Base-by-base conservation (phyloP, 1,284 basidiomycete genomes). In the Ceratobasidium sp. region DNA sequence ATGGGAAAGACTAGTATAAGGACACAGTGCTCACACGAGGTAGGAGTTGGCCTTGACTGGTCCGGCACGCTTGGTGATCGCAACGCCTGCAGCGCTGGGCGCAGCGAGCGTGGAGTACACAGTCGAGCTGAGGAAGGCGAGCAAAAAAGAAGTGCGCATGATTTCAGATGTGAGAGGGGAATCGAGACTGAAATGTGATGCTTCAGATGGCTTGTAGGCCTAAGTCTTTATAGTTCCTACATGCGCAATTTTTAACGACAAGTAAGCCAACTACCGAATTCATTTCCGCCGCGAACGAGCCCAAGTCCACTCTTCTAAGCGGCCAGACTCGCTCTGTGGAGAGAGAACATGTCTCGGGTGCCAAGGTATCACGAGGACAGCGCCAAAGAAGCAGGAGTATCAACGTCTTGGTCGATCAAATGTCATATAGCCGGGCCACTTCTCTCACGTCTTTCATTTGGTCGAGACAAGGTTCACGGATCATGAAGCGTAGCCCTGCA, bases 11-110 rank as follows among this genome's bases (percentile, higher is more conserved):
- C 28, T 6, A 58, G 20, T 15, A 28, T 42, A 1, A 53, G 4
- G 20, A 61, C 20, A 28, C 20, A 33, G 49, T 18, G 18, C 71
- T 23, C 26, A 73, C 71, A 73, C 46, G 53, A 79, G 77, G 66
- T 79, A 79, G 1, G 71, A 68, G 66, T 77, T 53, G 23, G 58
- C 10, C 12, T 69, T 69, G 23, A 66, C 73, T 3, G 63, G 72
- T 9, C 78, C 78, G 13, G 71, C 66, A n/a, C 51, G 51, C 33
- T 69, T 75, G 26, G 51, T 55, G 26, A 79, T 67, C 3, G 71
- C 63, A 23, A 63, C 53, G 12, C 46, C 7, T 20, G 42, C 3
- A 23, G 42, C 23, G 23, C 63, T 69, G 13, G 78, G 78, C 0
- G 68, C 78, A 33, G 58, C 78, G 23, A 79, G 39, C 10, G 42